phyloP scores from a whole-genome alignment of 2,329 filamentous ascomycete species.

The Mycosphaerella sp. region DNA sequence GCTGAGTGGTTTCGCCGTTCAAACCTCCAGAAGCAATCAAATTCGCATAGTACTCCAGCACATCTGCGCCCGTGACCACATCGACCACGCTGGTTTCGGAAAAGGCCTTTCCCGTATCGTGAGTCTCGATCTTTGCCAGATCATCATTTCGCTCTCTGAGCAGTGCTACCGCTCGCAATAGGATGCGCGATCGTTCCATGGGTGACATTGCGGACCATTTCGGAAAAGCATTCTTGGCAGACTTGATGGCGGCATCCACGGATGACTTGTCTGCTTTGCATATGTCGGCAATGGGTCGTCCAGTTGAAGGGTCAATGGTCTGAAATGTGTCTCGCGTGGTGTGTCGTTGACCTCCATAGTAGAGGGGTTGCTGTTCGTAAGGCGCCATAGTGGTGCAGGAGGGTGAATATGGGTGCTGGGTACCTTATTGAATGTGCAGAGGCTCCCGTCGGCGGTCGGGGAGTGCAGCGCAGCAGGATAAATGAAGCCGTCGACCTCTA shows the following conservation, averaged over 20 bases:
- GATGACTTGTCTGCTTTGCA: slow-evolving; percentile 50
- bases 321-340: slow-evolving; percentile 57
- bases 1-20: slow-evolving; percentile 69
- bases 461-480: too few species aligned
- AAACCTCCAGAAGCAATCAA: slow-evolving; percentile 69
- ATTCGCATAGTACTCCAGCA: slow-evolving; percentile 80
- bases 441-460: too few species aligned
- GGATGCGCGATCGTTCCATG: slow-evolving; percentile 67
- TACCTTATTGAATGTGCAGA: too few species aligned
- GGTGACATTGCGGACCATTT: slow-evolving; percentile 70
- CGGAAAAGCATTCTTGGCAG: slow-evolving; percentile 65
- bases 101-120: slow-evolving; percentile 80
- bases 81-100: slow-evolving; percentile 81
- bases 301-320: slow-evolving; percentile 67
- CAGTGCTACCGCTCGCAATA: slow-evolving; percentile 67
- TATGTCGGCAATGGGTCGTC: slow-evolving; percentile 61
- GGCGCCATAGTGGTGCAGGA: slow-evolving; percentile 12
- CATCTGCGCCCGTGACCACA: slow-evolving; percentile 73
- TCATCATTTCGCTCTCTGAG: slow-evolving; percentile 71
- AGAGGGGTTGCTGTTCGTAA: slow-evolving; percentile 46
- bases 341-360: slow-evolving; percentile 66
- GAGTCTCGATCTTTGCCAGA: slow-evolving; percentile 70
- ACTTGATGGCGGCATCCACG: slow-evolving; percentile 64
- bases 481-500: too few species aligned
- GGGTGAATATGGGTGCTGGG: not conserved